Conservation (phyloP, 2,329 filamentous ascomycete genomes). For the Neophaeococcomyces mojaviensis region DNA sequence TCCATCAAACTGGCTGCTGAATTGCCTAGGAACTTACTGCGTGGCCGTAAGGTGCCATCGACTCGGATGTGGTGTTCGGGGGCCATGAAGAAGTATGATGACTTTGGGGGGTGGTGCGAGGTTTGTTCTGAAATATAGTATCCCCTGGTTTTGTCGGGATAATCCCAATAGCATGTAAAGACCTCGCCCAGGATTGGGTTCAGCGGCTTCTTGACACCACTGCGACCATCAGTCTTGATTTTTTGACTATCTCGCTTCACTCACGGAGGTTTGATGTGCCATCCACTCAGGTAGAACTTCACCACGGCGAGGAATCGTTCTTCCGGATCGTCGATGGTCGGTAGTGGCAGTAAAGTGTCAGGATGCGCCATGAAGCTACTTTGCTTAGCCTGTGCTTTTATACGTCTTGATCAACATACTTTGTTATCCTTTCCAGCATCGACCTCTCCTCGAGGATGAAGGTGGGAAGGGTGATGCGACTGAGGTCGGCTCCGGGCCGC, state of each 20-base stretch:
- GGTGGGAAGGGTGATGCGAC: slow-evolving; percentile 86
- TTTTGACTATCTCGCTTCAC: slow-evolving; percentile 29
- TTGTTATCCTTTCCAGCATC: slow-evolving; percentile 98
- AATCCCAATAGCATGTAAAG: slow-evolving; percentile 93
- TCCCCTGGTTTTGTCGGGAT: slow-evolving; percentile 71
- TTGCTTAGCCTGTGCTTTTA: slow-evolving; percentile 14
- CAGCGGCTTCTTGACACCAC: slow-evolving; percentile 94
- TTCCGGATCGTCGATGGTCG: slow-evolving; percentile 78
- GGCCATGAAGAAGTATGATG: slow-evolving; percentile 97
- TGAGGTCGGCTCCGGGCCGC: slow-evolving; percentile 88
- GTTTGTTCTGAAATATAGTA: slow-evolving; percentile 98
- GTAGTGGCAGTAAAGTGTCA: slow-evolving; percentile 84
- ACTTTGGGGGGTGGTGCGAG: slow-evolving; percentile 96
- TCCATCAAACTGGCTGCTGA: slow-evolving; percentile 98
- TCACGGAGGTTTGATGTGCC: slow-evolving; percentile 96
- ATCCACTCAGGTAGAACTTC: slow-evolving; percentile 96
- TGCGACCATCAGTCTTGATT: slow-evolving; percentile 31
- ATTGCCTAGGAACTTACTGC: slow-evolving; percentile 92
- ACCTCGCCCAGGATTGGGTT: slow-evolving; percentile 95
- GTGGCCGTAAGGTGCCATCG: slow-evolving; percentile 88
- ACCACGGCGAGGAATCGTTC: slow-evolving; percentile 89
- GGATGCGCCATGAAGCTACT: slow-evolving; percentile 97
- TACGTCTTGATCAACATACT: slow-evolving; percentile 53
- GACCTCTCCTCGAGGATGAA: slow-evolving; percentile 97
- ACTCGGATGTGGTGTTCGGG: slow-evolving; percentile 90